phyloP scores from a whole-genome alignment of 1,284 basidiomycete genomes.

The Leccinum solheimii region DNA sequence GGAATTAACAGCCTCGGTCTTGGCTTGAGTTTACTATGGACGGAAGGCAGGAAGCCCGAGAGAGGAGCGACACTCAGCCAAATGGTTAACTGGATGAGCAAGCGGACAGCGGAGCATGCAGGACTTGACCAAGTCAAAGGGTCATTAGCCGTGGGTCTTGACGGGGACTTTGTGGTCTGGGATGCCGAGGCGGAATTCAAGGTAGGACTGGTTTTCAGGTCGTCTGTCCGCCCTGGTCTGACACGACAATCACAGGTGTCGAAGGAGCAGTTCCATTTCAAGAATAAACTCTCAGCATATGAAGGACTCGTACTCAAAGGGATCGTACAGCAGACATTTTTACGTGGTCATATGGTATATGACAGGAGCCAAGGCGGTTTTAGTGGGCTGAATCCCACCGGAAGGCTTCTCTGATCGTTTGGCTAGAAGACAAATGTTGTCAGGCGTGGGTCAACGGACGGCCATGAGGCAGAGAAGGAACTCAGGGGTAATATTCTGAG shows the following conservation, averaged over 20 bases:
- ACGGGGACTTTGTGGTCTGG: conserved; percentile 87
- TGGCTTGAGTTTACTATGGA: conserved; percentile 85
- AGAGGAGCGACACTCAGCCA: conserved; percentile 59
- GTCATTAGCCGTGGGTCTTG: conserved; percentile 65
- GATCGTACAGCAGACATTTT: conserved; percentile 70
- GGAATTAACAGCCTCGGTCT: conserved; percentile 88
- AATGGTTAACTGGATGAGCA: conserved; percentile 75
- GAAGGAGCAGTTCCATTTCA: conserved; percentile 75
- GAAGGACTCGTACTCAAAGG: conserved; percentile 73
- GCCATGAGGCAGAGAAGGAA: background rate
- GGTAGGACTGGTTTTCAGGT: conserved; percentile 36
- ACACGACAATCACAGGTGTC: conserved; percentile 54
- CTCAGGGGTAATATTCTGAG: too few relatives aligned
- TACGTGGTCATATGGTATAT: conserved; percentile 74
- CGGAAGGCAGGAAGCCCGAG: conserved; percentile 57
- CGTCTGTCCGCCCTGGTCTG: conserved; percentile 7
- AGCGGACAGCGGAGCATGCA: conserved; percentile 74
- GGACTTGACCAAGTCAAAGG: conserved; percentile 74
- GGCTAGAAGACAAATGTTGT: background rate
- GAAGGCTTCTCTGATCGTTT: conserved; percentile 32
- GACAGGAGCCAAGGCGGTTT: conserved; percentile 42
- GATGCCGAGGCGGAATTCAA: conserved; percentile 67
- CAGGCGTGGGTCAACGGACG: background rate
- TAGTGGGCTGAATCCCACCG: conserved; percentile 33
- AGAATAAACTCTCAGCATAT: conserved; percentile 92